These are phyloP conservation scores for Gelatoporia subvermispora DNA, from an alignment of 768 basidiomycete genomes.

Conservation along the genomic window DNA sequence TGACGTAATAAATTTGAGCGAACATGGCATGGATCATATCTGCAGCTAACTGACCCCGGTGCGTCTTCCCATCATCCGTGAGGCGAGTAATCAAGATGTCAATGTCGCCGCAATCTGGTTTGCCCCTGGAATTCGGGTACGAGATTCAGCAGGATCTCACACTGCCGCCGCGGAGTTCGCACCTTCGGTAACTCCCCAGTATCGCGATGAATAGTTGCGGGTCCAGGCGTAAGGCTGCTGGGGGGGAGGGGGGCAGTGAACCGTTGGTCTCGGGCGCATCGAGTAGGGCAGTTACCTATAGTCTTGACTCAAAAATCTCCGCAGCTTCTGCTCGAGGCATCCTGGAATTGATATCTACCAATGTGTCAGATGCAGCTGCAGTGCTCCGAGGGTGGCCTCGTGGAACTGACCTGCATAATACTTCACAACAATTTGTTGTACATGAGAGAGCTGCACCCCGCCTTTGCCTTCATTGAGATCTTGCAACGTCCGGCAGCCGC, in stretches of 20 bases:
- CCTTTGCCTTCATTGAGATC: constrained; percentile 60
- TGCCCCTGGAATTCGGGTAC: constrained; percentile 48
- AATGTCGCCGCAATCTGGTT: constrained; percentile 83
- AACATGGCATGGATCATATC: too few species aligned
- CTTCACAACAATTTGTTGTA: constrained; percentile 62
- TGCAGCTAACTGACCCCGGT: constrained; percentile 51
- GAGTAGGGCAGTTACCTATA: constrained; percentile 45
- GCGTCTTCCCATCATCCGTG: constrained; percentile 66
- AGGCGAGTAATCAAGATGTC: constrained; percentile 84
- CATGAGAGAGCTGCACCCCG: constrained; percentile 54
- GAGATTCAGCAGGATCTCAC: not conserved
- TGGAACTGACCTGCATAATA: constrained; percentile 59
- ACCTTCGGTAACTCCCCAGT: constrained; percentile 90
- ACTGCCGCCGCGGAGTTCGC: constrained; percentile 6
- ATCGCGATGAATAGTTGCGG: constrained; percentile 69
- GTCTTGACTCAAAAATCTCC: constrained; percentile 72
- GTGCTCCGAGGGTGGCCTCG: not conserved
- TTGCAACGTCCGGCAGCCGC: constrained; percentile 73
- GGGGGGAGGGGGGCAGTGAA: not conserved
- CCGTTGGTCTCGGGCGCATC: too few species aligned
- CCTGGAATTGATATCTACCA: constrained; percentile 70
- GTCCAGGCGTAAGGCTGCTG: constrained; percentile 25
- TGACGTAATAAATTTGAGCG: not conserved
- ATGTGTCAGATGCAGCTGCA: not conserved
- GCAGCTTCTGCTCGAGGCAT: constrained; percentile 83